Evolutionary conservation across 176 grass and related monocot species (phyloP).

Genomic region (Urochloa ruziziensis): DNA sequence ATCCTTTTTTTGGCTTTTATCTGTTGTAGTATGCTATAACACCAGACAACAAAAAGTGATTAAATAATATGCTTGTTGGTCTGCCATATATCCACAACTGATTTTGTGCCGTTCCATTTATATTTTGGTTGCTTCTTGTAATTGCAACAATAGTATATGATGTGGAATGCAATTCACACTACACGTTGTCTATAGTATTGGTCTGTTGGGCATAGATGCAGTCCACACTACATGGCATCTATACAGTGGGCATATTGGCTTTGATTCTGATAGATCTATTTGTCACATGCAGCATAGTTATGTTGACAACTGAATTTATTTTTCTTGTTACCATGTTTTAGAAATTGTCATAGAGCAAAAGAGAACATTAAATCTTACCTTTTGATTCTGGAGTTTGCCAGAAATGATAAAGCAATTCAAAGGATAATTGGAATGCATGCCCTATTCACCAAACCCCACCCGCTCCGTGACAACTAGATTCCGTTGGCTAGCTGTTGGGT

Average conservation of each 20-base stretch:
- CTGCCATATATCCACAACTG: background rate
- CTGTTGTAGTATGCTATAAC: background rate
- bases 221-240: background rate
- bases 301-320: background rate
- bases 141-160: background rate
- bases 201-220: background rate
- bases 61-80: background rate
- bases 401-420: background rate
- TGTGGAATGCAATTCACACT: background rate
- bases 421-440: background rate
- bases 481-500: background rate
- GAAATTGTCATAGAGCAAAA: background rate
- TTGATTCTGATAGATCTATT: background rate
- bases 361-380: background rate
- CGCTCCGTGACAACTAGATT: background rate
- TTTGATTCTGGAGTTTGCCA: slow-evolving; percentile 2
- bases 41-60: background rate
- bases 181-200: background rate
- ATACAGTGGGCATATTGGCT: background rate
- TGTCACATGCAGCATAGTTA: background rate
- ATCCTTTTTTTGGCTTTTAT: background rate
- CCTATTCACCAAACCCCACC: background rate
- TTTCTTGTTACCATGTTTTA: background rate
- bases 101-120: background rate
- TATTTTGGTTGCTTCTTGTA: background rate